Conservation (phyloP, 495 filamentous ascomycete genomes). For the Collariella sp. region DNA sequence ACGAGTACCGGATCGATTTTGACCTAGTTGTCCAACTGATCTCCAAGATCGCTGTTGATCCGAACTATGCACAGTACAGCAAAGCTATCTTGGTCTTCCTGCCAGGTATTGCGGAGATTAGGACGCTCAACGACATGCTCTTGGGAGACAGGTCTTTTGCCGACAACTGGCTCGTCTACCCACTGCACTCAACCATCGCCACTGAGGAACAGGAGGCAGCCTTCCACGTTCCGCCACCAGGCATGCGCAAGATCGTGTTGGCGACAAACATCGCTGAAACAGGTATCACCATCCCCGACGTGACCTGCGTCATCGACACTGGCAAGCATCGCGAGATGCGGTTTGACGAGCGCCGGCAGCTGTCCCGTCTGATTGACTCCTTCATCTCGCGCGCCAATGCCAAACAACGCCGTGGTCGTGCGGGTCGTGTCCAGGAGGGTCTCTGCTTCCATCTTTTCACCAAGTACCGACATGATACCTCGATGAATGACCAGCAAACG, state of each 20-base stretch:
- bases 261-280: slow-evolving; percentile 97
- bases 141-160: slow-evolving; percentile 61
- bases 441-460: slow-evolving; percentile 95
- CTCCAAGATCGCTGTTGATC: slow-evolving; percentile 57
- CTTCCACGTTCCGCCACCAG: slow-evolving; percentile 73
- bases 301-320: slow-evolving; percentile 90
- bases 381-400: slow-evolving; percentile 93
- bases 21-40: slow-evolving; percentile 70
- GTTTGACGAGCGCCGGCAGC: slow-evolving; percentile 84
- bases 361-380: slow-evolving; percentile 80
- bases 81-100: slow-evolving; percentile 90
- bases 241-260: slow-evolving; percentile 80
- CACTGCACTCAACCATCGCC: slow-evolving; percentile 89
- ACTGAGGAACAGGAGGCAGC: slow-evolving; percentile 92
- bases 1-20: slow-evolving; percentile 83
- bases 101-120: slow-evolving; percentile 88
- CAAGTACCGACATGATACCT: slow-evolving; percentile 65
- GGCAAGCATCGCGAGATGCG: slow-evolving; percentile 95
- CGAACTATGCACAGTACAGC: slow-evolving; percentile 60
- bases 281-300: slow-evolving; percentile 92
- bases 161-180: slow-evolving; percentile 66
- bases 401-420: slow-evolving; percentile 86
- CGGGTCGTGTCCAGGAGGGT: slow-evolving; percentile 90
- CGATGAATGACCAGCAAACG: slow-evolving; percentile 84
- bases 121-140: slow-evolving; percentile 75